Percentiles rank a stretch among this genome's conserved stretches.
These are phyloP conservation scores for Murraya paniculata DNA, from an alignment of 345 rosid genomes.

Conservation along the genomic window DNA sequence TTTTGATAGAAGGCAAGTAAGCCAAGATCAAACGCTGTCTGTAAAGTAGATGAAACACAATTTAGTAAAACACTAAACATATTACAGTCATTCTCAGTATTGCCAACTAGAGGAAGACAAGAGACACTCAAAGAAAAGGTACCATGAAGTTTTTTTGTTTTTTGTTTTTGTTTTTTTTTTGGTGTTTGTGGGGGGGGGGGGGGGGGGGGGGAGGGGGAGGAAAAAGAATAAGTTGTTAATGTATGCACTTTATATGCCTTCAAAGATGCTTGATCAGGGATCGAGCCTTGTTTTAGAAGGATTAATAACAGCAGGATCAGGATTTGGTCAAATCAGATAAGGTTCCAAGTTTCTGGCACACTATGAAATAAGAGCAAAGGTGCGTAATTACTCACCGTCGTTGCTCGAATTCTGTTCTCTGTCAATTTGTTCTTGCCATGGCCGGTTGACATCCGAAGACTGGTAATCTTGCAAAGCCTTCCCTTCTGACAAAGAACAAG, in stretches of 20 bases:
- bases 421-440: constrained; percentile 31
- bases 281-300: background rate
- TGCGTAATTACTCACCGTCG: constrained; percentile 28
- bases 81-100: background rate
- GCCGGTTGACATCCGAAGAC: constrained; percentile 33
- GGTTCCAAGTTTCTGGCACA: background rate
- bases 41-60: background rate
- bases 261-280: background rate
- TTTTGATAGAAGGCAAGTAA: background rate
- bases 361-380: background rate
- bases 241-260: background rate
- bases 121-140: background rate
- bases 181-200: too few relatives aligned
- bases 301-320: background rate
- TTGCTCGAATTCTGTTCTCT: constrained; percentile 29
- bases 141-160: too few relatives aligned
- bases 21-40: background rate
- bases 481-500: constrained; percentile 45
- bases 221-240: background rate
- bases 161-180: too few relatives aligned
- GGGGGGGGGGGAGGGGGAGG: too few relatives aligned
- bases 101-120: background rate
- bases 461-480: constrained; percentile 42
- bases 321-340: background rate
- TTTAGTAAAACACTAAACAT: background rate